Conservation (phyloP, 352 stramenopile genomes). For the Phytopythium litorale region DNA sequence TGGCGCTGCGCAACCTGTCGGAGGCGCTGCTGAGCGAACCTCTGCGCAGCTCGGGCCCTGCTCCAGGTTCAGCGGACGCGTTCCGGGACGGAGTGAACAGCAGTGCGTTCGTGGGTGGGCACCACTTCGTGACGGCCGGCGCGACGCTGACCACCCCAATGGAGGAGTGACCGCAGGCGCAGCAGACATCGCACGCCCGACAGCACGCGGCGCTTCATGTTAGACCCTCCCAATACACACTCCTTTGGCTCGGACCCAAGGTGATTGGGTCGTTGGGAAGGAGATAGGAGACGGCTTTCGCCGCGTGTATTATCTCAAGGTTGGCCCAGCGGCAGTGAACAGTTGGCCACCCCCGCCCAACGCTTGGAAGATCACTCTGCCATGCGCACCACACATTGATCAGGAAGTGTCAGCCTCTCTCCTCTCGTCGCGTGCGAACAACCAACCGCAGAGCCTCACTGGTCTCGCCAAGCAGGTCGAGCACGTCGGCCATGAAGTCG, state of each 20-base stretch:
- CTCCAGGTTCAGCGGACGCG: background rate
- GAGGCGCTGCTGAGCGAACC: slow-evolving; percentile 51
- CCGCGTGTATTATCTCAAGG: background rate
- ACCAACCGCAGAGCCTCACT: background rate
- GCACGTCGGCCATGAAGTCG: slow-evolving; percentile 92
- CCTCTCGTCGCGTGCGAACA: background rate
- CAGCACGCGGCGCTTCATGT: background rate
- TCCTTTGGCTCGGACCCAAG: background rate
- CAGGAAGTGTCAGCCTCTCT: background rate
- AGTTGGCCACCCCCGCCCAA: too few species aligned
- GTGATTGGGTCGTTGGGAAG: background rate
- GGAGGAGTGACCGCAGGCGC: slow-evolving; percentile 27
- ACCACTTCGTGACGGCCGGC: slow-evolving; percentile 1
- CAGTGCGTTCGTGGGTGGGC: slow-evolving; percentile 6
- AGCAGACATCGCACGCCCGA: background rate
- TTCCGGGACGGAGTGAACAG: slow-evolving; percentile 8
- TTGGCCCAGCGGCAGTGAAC: background rate
- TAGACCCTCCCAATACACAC: background rate
- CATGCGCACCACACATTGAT: background rate
- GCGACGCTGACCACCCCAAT: slow-evolving; percentile 18
- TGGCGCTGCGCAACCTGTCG: slow-evolving; percentile 53
- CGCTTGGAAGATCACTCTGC: background rate
- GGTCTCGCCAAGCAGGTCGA: slow-evolving; percentile 79
- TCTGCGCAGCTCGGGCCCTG: background rate
- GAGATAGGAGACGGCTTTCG: background rate